Percentiles rank a stretch among this genome's conserved stretches.
These are phyloP conservation scores for Chlamydomonas incerta DNA, from an alignment of 139 green algal species.

Conservation along the genomic window DNA sequence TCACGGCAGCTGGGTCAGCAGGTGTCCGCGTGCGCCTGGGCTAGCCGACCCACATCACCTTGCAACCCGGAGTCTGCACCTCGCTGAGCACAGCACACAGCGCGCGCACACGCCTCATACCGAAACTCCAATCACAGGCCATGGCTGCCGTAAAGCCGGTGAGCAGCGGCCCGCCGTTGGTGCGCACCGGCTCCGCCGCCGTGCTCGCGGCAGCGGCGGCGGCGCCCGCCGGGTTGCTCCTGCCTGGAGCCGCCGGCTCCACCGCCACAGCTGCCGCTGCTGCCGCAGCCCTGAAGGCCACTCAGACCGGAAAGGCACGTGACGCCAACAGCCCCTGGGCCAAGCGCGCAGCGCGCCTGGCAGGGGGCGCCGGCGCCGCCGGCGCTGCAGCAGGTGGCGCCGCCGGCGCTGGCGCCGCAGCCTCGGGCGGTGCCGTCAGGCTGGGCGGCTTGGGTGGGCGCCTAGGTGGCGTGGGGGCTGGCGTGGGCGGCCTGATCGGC, in stretches of 20 bases:
- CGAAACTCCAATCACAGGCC: too few species aligned
- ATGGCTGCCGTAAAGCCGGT: background rate
- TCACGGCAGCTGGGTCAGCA: too few species aligned
- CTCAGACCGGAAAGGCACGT: background rate
- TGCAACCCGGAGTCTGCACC: too few species aligned
- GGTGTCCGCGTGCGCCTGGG: too few species aligned
- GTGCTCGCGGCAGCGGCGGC: background rate
- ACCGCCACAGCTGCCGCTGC: background rate
- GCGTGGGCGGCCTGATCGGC: too few species aligned
- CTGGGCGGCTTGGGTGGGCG: too few species aligned
- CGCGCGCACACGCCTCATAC: too few species aligned
- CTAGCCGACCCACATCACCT: too few species aligned
- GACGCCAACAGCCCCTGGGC: background rate
- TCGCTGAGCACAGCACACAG: too few species aligned
- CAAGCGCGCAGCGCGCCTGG: background rate
- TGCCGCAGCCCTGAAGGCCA: background rate
- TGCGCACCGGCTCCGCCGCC: background rate
- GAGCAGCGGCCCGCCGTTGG: background rate
- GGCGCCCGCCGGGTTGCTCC: background rate
- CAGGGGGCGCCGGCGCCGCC: background rate
- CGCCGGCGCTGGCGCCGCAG: background rate
- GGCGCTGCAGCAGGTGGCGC: too few species aligned
- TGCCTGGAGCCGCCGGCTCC: background rate
- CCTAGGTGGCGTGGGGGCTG: too few species aligned
- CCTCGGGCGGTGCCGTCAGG: too few species aligned